Conservation (phyloP, 768 basidiomycete species). For the Kwoniella botswanensis region DNA sequence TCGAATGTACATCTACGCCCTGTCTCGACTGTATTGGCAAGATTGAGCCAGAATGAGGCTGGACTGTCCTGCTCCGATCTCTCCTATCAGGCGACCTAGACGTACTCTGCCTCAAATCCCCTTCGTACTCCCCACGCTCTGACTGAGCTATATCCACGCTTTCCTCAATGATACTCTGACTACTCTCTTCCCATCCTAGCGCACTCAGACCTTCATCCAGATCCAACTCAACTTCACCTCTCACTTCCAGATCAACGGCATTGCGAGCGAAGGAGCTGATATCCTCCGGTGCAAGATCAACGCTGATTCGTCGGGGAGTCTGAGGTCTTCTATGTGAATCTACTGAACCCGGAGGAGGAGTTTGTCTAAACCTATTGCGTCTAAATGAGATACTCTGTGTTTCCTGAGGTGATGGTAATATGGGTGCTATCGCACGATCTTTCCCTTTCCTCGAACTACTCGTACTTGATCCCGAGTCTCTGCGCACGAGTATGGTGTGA, state of each 20-base stretch:
- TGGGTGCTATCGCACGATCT: constrained; percentile 27
- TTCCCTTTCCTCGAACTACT: constrained; percentile 45
- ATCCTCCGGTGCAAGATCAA: constrained; percentile 45
- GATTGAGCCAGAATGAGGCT: neutral
- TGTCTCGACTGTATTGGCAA: neutral
- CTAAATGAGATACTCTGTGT: neutral
- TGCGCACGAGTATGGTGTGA: neutral
- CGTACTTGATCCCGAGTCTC: constrained; percentile 13
- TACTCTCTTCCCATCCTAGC: constrained; percentile 17
- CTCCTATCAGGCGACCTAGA: neutral
- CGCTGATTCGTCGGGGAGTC: constrained; percentile 36
- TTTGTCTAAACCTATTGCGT: constrained; percentile 3
- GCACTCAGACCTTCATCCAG: constrained; percentile 31
- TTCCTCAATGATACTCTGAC: constrained; percentile 15
- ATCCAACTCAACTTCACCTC: constrained; percentile 44
- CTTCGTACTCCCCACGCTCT: neutral
- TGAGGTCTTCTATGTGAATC: neutral
- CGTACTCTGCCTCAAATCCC: neutral
- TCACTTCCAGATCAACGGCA: constrained; percentile 28
- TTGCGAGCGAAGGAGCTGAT: constrained; percentile 36
- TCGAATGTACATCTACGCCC: neutral
- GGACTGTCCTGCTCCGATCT: constrained; percentile 4
- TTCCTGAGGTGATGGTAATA: neutral
- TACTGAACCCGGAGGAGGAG: neutral
- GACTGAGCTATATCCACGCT: neutral